Base-by-base conservation (phyloP, 1,284 basidiomycete genomes). In the Cystobasidium slooffiae region DNA sequence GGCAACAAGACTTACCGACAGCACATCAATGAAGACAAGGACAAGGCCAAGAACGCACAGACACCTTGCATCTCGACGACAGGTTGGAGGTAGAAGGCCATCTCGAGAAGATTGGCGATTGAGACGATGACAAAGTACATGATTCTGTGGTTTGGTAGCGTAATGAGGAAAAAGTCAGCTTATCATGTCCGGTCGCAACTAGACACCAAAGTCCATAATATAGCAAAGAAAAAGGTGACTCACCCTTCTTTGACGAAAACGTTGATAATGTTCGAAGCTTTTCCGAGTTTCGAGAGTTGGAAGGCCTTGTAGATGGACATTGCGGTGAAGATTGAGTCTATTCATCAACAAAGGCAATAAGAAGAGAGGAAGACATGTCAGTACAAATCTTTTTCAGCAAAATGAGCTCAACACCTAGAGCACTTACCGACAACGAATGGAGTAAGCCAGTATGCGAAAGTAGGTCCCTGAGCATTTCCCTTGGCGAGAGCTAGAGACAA, bases 211-310 rank as follows among this genome's bases (percentile, higher is more conserved):
- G 31, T 31, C 5, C 5, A 31, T 1, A 31, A 31, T 31, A 31
- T 31, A 31, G 31, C 31, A 31, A 20, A 39, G 61, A 8, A 41
- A 1, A 22, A 3, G 22, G 31, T 14, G 5, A 46, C 69, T 41
- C 59, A 72, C 69, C 61, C 58, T 20, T 63, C 69, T 20, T 51
- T 43, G 9, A 52, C 18, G 22, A 72, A 72, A 61, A 72, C 61
- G 18, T 9, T 10, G 20, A 62, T 46, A 16, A 63, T 55, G 41
- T 72, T 61, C 2, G 58, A 52, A 16, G 51, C 51, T 20, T 62
- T 43, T 37, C 37, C 51, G 47, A 63, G 37, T 44, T 62, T 59
- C 9, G 59, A 41, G 2, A 64, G 46, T 51, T 51, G 44, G 24
- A 41, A 31, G n/a, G 69, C 61, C 24, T 62, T 52, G 24, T 63